Evolutionary conservation across 306 rosid species (phyloP), one percentile per base, ranked within the genome.

Genomic region (Prinsepia uniflora): DNA sequence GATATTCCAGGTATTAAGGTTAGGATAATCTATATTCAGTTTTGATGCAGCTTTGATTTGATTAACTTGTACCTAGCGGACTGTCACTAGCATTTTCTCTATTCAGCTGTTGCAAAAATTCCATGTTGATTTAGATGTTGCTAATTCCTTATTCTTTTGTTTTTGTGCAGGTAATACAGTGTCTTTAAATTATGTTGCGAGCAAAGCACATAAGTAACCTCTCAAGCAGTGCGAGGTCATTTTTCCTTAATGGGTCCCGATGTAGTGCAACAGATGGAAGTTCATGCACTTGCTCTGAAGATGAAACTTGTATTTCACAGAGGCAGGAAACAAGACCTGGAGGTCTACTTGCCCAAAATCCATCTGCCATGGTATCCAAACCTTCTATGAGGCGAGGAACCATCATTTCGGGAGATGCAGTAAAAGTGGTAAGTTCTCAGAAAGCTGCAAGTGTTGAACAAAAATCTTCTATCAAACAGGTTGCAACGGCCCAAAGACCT

Each of bases 211-310:
- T 93, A 30, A 55, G 89, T 74, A 72, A 78, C 54, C 89, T 93
- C 69, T 90, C 98, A 30, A 88, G 78, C 72, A 77, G 90, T 77
- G 98, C 97, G 18, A 84, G 98, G 76, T 88, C 90, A 30, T 84
- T 90, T 72, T 79, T 90, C 58, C 79, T 93, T 12, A 71, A 85
- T 18, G 96, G 98, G 63, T 67, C 97, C 1, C 80, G 96, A 40
- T 90, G 92, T 67, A 81, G 81, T 76, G 86, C 81, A 1, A 74
- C 82, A 5, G 97, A 93, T 72, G 97, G 94, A 40, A 84, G 85
- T 80, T 84, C 97, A 22, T 88, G 98, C 83, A 80, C 89, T 43
- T 88, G 92, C 54, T 11, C 91, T 2, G 97, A 90, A 76, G 97
- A 93, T 70, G 98, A 93, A 77, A 79, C 87, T 18, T 87, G 96